Conservation (phyloP, 352 stramenopile species). For the Pythium myriotylum region DNA sequence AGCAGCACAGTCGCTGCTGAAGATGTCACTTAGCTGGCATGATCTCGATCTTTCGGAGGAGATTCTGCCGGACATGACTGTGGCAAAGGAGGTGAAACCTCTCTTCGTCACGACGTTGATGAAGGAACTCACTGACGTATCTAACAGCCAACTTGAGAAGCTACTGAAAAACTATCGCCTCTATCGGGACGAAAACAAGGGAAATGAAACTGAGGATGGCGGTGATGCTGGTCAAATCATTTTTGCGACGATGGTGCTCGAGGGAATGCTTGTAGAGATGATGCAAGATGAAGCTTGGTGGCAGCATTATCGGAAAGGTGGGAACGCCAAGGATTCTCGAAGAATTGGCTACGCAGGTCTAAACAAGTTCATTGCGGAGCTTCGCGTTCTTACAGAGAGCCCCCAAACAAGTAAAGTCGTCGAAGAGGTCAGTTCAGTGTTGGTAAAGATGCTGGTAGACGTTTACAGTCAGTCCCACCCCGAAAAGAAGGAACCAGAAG, state of each 20-base stretch:
- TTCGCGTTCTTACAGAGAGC: conserved; percentile 50
- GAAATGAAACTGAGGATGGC: conserved; percentile 19
- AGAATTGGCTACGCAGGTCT: conserved; percentile 58
- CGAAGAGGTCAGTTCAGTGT: conserved; percentile 32
- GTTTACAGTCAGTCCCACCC: conserved; percentile 61
- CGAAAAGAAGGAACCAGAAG: conserved; percentile 45
- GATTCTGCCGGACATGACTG: conserved; percentile 38
- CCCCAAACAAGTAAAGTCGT: conserved; percentile 38
- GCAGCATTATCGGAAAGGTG: conserved; percentile 41
- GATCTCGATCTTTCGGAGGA: conserved; percentile 66
- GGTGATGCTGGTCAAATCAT: conserved; percentile 29
- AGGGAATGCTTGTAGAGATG: conserved; percentile 60
- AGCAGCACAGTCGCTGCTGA: conserved; percentile 63
- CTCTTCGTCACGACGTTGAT: conserved; percentile 58
- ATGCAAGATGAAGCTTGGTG: conserved; percentile 64
- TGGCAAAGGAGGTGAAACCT: conserved; percentile 27
- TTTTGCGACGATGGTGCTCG: conserved; percentile 48
- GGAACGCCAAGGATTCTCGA: conserved; percentile 34
- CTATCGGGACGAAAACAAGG: conserved; percentile 21
- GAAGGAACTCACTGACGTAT: conserved; percentile 50
- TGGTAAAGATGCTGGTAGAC: conserved; percentile 48
- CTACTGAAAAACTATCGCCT: conserved; percentile 37
- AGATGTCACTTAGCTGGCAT: conserved; percentile 71
- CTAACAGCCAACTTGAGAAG: conserved; percentile 67
- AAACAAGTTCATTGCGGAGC: conserved; percentile 73